These are phyloP conservation scores for Hyphodiscus hymeniophilus DNA, from an alignment of 495 filamentous ascomycete species.

Conservation along the genomic window DNA sequence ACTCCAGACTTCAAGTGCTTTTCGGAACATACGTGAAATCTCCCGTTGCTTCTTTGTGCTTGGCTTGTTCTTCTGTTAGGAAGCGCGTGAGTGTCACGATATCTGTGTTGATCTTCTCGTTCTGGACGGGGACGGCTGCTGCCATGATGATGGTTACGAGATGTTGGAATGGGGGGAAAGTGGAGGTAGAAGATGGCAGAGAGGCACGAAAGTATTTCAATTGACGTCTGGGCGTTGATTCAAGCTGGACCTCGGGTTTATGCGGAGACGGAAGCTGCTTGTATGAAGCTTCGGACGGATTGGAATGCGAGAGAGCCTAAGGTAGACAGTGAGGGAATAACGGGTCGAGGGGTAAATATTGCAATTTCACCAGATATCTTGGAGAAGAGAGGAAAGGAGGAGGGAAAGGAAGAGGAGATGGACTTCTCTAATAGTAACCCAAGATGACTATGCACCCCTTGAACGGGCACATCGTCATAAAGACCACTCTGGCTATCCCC, in stretches of 20 bases:
- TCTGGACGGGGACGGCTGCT: constrained; percentile 38
- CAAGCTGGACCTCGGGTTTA: constrained; percentile 16
- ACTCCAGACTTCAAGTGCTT: background rate
- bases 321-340: constrained; percentile 1
- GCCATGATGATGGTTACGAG: constrained; percentile 22
- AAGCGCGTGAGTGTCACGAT: constrained; percentile 93
- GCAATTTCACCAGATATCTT: constrained; percentile 1
- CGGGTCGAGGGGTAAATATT: no score
- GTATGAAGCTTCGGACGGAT: constrained; percentile 7
- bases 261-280: constrained; percentile 8
- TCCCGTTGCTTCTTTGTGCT: constrained; percentile 90
- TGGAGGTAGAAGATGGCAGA: background rate
- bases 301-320: no score
- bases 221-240: constrained; percentile 4
- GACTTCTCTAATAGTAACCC: constrained; percentile 18
- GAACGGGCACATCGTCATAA: background rate
- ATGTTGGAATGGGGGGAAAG: background rate
- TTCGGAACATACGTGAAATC: constrained; percentile 81
- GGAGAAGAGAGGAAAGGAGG: background rate
- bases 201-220: constrained; percentile 9
- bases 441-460: constrained; percentile 4
- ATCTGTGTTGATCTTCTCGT: constrained; percentile 81
- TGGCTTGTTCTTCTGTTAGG: constrained; percentile 90
- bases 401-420: constrained; percentile 4
- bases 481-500: no score